Percentiles rank a stretch among this genome's conserved stretches.
Evolutionary conservation across 1,284 basidiomycete species (phyloP).

Genomic region (Neonothopanus nambi): DNA sequence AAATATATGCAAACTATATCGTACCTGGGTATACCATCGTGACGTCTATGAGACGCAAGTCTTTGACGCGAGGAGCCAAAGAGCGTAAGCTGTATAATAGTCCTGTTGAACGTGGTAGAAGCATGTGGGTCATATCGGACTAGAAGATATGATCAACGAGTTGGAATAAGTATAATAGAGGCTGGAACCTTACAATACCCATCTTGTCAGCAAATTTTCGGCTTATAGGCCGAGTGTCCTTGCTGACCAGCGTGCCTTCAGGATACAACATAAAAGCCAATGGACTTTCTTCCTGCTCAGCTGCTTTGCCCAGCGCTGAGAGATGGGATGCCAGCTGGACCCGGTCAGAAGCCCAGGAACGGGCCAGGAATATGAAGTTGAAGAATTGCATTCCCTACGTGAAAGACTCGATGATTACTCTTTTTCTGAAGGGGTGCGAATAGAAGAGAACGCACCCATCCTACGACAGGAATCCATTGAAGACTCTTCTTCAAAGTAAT

Average conservation of each 20-base stretch:
- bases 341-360: conserved; percentile 61
- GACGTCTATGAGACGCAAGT: conserved; percentile 82
- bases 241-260: conserved; percentile 88
- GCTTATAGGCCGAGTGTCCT: conserved; percentile 80
- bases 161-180: background rate
- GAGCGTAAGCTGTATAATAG: conserved; percentile 84
- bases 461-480: conserved; percentile 85
- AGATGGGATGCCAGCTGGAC: conserved; percentile 62
- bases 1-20: conserved; percentile 11
- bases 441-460: conserved; percentile 64
- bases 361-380: conserved; percentile 82
- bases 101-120: conserved; percentile 91
- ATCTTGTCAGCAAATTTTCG: conserved; percentile 82
- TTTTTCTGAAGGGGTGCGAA: background rate
- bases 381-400: conserved; percentile 87
- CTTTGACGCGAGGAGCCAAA: conserved; percentile 74
- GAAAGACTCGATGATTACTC: background rate
- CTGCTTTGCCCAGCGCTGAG: conserved; percentile 56
- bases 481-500: conserved; percentile 91
- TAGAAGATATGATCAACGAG: conserved; percentile 30
- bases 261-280: conserved; percentile 88
- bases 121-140: conserved; percentile 76
- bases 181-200: conserved; percentile 63
- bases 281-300: conserved; percentile 65
- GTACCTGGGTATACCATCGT: conserved; percentile 89